Base-by-base conservation (phyloP, 2,329 filamentous ascomycete genomes). In the Clonostachys rhizophaga region DNA sequence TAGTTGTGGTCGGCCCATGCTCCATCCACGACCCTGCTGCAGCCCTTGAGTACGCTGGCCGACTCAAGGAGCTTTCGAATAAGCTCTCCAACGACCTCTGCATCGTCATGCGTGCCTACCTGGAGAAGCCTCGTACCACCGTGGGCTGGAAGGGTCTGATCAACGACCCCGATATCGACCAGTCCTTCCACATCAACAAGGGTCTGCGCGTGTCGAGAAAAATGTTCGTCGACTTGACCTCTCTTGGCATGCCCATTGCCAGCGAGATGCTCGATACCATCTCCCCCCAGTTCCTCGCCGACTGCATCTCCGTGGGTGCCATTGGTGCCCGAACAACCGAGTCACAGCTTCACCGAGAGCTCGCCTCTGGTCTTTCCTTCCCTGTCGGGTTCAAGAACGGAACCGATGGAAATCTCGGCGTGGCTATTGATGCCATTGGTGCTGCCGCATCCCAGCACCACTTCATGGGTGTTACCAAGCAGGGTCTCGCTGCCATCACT, bases 371-470 rank as follows among this genome's bases (percentile, higher is more conserved):
- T 58, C 79, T 97, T 46, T 95, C 89, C 49, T 97, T 96, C 86
- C 94, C 94, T 18, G 91, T 99, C 55, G 94, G 94, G 50, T 99
- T 96, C 86, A 99, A 99, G 83, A 99, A 99, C 70, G 94, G 94
- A 52, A 99, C 94, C 20, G 94, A 99, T 61, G 94, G 94, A 40
- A 90, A 87, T 58, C 75, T 99, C 48, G 84, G 83, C 30, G 91
- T 97, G 17, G 91, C 92, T 17, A 95, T 97, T 59, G 94, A 99
- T 65, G 94, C 94, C 34, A 96, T 97, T 64, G 94, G 92, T 50
- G 85, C 89, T 33, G 88, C 87, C 2, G 84, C 86, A 49, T 78
- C 87, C n/a, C 84, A 81, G 68, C 94, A 99, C 70, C 92, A 96
- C 75, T 99, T 99, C 78, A 87, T 99, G 78, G 92, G 91, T 69